Percentiles rank a stretch among this genome's conserved stretches.
Conservation (phyloP, 331 rosid species). For the Rhamnella rubrinervis region DNA sequence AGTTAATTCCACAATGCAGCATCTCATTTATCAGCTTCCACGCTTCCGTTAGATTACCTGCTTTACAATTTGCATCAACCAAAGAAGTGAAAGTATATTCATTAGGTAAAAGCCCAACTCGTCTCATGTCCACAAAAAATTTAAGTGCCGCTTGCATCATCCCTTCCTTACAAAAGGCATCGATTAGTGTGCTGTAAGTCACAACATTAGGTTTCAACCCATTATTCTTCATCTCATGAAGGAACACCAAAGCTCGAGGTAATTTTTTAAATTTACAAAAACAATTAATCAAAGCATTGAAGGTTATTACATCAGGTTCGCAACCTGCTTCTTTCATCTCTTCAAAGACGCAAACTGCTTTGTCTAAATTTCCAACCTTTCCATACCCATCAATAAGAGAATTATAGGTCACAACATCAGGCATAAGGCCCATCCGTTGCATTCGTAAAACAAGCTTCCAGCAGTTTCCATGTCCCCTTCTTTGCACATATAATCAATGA, state of each 20-base stretch:
- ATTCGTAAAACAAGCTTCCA: constrained; percentile 62
- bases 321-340: constrained; percentile 73
- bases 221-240: constrained; percentile 61
- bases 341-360: constrained; percentile 47
- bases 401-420: constrained; percentile 80
- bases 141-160: constrained; percentile 77
- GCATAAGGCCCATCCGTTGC: constrained; percentile 56
- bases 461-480: constrained; percentile 73
- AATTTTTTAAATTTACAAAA: constrained; percentile 72
- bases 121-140: constrained; percentile 81
- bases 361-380: constrained; percentile 56
- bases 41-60: constrained; percentile 64
- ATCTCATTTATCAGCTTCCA: constrained; percentile 67
- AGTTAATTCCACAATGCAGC: constrained; percentile 56
- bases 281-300: constrained; percentile 73
- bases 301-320: constrained; percentile 71
- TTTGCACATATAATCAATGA: constrained; percentile 65
- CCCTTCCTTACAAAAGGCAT: constrained; percentile 89
- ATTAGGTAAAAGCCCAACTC: constrained; percentile 74
- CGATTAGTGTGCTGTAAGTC: constrained; percentile 84
- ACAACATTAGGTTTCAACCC: constrained; percentile 76
- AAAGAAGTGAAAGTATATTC: constrained; percentile 84
- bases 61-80: constrained; percentile 84
- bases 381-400: constrained; percentile 92
- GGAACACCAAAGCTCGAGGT: constrained; percentile 65